These are phyloP conservation scores for Akebia trifoliata DNA, from an alignment of 164 flowering plant genomes.

Conservation along the genomic window DNA sequence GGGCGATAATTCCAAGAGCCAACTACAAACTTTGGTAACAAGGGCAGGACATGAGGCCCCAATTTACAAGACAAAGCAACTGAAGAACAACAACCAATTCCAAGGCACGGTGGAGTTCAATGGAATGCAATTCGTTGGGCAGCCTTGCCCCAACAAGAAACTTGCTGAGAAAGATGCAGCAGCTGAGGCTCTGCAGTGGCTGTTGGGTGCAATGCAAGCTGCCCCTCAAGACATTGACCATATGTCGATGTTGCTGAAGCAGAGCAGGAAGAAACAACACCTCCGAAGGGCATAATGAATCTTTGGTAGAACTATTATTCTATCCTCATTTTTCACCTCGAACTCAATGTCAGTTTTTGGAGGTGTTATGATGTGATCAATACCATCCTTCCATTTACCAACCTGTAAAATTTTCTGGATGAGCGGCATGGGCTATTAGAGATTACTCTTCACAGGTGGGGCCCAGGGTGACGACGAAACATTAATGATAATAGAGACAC, in stretches of 20 bases:
- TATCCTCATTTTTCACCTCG: too few species aligned
- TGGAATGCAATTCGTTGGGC: slow-evolving; percentile 69
- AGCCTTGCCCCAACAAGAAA: slow-evolving; percentile 77
- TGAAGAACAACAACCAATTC: slow-evolving; percentile 63
- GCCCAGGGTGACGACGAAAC: too few species aligned
- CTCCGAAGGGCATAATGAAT: slow-evolving; percentile 8
- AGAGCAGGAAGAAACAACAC: slow-evolving; percentile 57
- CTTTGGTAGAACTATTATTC: too few species aligned
- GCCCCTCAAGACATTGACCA: slow-evolving; percentile 42
- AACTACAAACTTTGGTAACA: slow-evolving; percentile 75
- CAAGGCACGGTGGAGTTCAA: slow-evolving; percentile 62
- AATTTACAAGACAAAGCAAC: slow-evolving; percentile 53
- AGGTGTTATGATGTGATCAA: too few species aligned
- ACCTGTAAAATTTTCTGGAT: too few species aligned
- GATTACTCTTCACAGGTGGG: too few species aligned
- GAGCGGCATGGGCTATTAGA: too few species aligned
- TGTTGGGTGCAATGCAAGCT: slow-evolving; percentile 41
- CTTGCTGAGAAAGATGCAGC: slow-evolving; percentile 93
- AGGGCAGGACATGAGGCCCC: slow-evolving; percentile 74
- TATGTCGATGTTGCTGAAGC: slow-evolving; percentile 63
- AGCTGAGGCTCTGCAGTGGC: slow-evolving; percentile 72
- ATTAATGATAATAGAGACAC: too few species aligned
- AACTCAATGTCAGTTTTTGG: too few species aligned
- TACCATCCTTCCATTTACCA: too few species aligned
- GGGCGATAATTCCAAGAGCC: slow-evolving; percentile 84